Conservation (phyloP, 768 basidiomycete genomes). For the Collybiopsis confluens region DNA sequence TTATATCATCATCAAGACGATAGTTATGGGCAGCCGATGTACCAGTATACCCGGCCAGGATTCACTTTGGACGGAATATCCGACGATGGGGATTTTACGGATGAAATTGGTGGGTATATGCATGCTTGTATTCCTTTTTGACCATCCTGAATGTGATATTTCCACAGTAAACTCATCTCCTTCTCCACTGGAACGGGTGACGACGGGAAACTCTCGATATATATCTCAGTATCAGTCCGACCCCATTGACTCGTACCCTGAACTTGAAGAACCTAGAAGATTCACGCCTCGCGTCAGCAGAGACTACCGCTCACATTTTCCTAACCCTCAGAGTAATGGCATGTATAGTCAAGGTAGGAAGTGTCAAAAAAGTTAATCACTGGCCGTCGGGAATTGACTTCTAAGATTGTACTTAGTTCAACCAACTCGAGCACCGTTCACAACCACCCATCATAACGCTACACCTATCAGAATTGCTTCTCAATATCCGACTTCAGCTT, state of each 20-base stretch:
- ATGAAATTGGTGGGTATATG: slow-evolving; percentile 36
- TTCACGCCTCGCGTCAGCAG: not conserved
- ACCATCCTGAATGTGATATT: not conserved
- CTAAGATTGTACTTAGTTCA: too few relatives aligned
- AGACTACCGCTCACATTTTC: not conserved
- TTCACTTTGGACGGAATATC: slow-evolving; percentile 20
- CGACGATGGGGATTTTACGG: slow-evolving; percentile 17
- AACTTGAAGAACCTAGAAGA: not conserved
- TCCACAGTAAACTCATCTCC: slow-evolving; percentile 27
- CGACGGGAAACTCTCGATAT: not conserved
- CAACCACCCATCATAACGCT: too few relatives aligned
- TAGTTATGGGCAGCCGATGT: not conserved
- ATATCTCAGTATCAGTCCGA: not conserved
- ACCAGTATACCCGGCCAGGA: not conserved
- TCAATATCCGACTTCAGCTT: not conserved
- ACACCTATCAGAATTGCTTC: too few relatives aligned
- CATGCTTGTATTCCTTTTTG: slow-evolving; percentile 10
- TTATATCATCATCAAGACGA: not conserved
- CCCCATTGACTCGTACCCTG: not conserved
- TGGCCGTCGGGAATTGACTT: too few relatives aligned
- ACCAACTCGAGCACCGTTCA: too few relatives aligned
- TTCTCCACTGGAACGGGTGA: slow-evolving; percentile 27
- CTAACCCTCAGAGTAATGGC: not conserved
- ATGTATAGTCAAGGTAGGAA: not conserved
- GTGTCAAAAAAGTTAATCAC: too few relatives aligned